phyloP scores from a whole-genome alignment of 2,329 filamentous ascomycete species.

The Immersiporthe knoxdaviesiana region DNA sequence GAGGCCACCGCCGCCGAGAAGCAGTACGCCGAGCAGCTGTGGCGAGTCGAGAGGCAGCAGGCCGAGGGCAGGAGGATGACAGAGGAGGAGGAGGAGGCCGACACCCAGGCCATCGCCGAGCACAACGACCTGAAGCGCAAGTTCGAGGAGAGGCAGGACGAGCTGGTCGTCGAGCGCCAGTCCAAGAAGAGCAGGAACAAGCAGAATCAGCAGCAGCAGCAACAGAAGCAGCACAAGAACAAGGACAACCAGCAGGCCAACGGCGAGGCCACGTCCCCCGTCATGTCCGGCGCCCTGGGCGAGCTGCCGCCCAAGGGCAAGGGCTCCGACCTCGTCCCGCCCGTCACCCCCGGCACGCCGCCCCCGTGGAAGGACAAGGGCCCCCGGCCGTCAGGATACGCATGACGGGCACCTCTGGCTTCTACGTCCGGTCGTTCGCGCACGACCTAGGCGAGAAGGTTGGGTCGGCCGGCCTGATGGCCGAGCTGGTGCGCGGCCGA shows the following conservation, averaged over 20 bases:
- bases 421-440: slow-evolving; percentile 93
- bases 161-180: slow-evolving; percentile 56
- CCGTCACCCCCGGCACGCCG: slow-evolving; percentile 51
- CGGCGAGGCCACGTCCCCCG: slow-evolving; percentile 37
- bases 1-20: slow-evolving; percentile 78
- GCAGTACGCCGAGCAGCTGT: slow-evolving; percentile 73
- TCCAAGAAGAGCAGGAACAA: slow-evolving; percentile 42
- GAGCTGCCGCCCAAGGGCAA: slow-evolving; percentile 49
- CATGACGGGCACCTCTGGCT: slow-evolving; percentile 93
- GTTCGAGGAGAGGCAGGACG: slow-evolving; percentile 61
- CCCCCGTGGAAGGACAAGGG: slow-evolving; percentile 63
- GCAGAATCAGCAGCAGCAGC: slow-evolving; percentile 26
- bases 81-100: slow-evolving; percentile 58
- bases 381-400: slow-evolving; percentile 77
- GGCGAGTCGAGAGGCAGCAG: slow-evolving; percentile 63
- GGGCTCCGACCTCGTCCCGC: slow-evolving; percentile 59
- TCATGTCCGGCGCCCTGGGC: slow-evolving; percentile 63
- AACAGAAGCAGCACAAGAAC: too few species aligned
- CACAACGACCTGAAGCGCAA: slow-evolving; percentile 62
- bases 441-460: slow-evolving; percentile 88
- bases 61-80: slow-evolving; percentile 53
- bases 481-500: slow-evolving; percentile 75
- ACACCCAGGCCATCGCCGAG: slow-evolving; percentile 57
- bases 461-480: slow-evolving; percentile 83
- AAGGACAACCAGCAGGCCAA: slow-evolving; percentile 37